These are phyloP conservation scores for Hanseniaspora opuntiae DNA, from an alignment of 805 yeast genomes.

Conservation along the genomic window DNA sequence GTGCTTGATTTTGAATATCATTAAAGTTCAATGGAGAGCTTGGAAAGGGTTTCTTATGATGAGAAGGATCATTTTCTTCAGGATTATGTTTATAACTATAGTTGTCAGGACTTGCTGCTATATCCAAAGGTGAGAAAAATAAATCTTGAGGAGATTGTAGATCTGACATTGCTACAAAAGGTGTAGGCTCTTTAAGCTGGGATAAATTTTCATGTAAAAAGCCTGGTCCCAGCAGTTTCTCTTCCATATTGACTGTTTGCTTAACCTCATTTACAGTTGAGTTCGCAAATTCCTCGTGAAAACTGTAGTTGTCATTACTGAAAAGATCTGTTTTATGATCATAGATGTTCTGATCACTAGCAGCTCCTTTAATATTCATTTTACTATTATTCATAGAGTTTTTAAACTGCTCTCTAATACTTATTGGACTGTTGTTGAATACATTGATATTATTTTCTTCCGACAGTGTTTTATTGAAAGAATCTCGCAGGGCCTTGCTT, in stretches of 20 bases:
- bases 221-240: neutral
- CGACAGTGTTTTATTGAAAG: neutral
- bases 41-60: neutral
- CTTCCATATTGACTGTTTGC: neutral
- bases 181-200: neutral
- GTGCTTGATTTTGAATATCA: neutral
- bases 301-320: neutral
- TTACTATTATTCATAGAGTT: neutral
- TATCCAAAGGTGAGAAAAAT: neutral
- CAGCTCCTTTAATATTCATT: neutral
- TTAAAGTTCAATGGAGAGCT: neutral
- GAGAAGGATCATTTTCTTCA: neutral
- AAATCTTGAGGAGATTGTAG: neutral
- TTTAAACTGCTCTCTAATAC: neutral
- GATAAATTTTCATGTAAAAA: neutral
- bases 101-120: neutral
- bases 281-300: neutral
- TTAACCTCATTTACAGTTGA: neutral
- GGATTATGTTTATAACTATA: neutral
- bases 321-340: neutral
- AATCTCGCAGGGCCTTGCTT: slow-evolving; percentile 4
- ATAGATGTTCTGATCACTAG: neutral
- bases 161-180: neutral
- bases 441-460: neutral
- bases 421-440: neutral